phyloP scores from a whole-genome alignment of 169 alveolate species.

The Cryptosporidium xiaoi region DNA sequence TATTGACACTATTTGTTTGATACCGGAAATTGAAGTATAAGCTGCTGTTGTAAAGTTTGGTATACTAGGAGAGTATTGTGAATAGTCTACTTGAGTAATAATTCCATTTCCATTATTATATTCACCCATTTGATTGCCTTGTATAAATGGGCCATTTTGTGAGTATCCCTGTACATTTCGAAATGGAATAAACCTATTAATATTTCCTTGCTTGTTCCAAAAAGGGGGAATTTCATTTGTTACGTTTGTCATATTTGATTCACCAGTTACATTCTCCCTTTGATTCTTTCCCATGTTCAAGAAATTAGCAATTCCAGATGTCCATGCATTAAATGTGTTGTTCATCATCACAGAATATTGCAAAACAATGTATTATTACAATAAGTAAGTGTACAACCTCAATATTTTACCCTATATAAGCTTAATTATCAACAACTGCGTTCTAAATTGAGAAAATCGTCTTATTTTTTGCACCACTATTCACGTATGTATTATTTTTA shows the following conservation, averaged over 20 bases:
- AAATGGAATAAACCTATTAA: constrained; percentile 5
- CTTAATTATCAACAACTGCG: too few relatives aligned
- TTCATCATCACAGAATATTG: neutral
- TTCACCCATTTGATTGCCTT: neutral
- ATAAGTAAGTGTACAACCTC: too few relatives aligned
- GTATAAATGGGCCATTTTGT: neutral
- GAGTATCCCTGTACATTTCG: constrained; percentile 39
- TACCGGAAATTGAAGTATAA: constrained; percentile 58
- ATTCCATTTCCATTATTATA: constrained; percentile 15
- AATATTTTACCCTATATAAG: too few relatives aligned
- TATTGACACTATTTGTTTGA: constrained; percentile 46
- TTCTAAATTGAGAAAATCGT: too few relatives aligned
- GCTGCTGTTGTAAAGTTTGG: constrained; percentile 71
- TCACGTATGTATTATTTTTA: too few relatives aligned
- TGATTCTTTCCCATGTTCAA: constrained; percentile 57
- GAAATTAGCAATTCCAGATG: constrained; percentile 58
- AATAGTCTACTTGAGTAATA: constrained; percentile 44
- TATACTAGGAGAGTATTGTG: constrained; percentile 38
- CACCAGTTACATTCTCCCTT: constrained; percentile 50
- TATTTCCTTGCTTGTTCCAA: constrained; percentile 3
- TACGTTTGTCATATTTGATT: neutral
- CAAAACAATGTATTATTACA: too few relatives aligned
- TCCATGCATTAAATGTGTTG: constrained; percentile 55
- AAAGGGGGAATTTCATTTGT: neutral
- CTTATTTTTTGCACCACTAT: too few relatives aligned